Evolutionary conservation across 352 stramenopile genomes (phyloP).

Genomic region (Phytophthora brassicae): DNA sequence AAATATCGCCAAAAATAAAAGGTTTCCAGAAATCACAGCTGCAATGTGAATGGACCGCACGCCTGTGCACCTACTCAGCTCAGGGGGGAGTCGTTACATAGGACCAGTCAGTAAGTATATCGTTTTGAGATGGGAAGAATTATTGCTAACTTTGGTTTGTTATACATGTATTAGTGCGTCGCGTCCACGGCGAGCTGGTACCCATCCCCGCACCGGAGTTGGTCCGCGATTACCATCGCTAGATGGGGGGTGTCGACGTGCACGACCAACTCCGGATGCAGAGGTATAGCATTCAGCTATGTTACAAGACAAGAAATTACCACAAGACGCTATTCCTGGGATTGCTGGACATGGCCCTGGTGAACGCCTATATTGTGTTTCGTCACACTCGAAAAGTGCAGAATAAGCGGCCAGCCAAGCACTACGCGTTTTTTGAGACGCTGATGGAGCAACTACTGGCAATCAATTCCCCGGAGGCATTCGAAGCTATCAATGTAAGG

Average conservation of each 20-base stretch:
- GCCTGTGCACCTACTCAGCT: neutral
- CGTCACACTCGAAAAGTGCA: neutral
- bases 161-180: neutral
- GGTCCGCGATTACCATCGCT: slow-evolving; percentile 18
- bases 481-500: neutral
- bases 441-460: too few species aligned
- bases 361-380: slow-evolving; percentile 25
- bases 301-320: slow-evolving; percentile 15
- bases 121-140: neutral
- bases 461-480: too few species aligned
- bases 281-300: slow-evolving; percentile 12
- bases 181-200: neutral
- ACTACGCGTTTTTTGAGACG: too few species aligned
- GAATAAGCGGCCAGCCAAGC: too few species aligned
- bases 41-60: neutral
- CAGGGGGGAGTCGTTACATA: neutral
- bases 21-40: neutral
- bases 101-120: neutral
- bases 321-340: slow-evolving; percentile 26
- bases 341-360: slow-evolving; percentile 17
- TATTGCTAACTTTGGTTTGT: neutral
- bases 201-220: slow-evolving; percentile 1
- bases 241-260: slow-evolving; percentile 23
- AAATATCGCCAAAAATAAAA: neutral
- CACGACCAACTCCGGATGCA: slow-evolving; percentile 28